Evolutionary conservation across 2,329 filamentous ascomycete genomes (phyloP), one percentile per base, ranked within the genome.

Genomic region (Neonectria coccinea): DNA sequence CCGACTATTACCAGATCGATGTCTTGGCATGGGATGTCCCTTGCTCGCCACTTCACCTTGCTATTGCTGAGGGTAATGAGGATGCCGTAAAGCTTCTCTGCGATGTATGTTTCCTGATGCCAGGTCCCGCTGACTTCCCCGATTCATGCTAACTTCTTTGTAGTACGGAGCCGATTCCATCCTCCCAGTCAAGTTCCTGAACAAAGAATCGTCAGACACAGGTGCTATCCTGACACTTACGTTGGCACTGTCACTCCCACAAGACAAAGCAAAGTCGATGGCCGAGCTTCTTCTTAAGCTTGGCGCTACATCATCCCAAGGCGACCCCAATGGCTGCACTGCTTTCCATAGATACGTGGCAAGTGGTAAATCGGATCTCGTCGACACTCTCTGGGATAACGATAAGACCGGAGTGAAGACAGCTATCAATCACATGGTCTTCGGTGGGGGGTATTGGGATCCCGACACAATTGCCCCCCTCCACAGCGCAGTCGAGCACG

Each of bases 1-100:
- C 92, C 1, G 92, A 97, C 77, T 86, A 94, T 56, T 95, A 92
- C 76, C 89, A 96, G 69, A 85, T 94, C 64, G 90, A 97, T 68
- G 86, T 91, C 1, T 75, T 92, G n/a, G 88, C 92, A 1, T 97
- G 93, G 93, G 93, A 97, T 71, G 86, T 84, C 5, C 88, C 89
- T 5, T 87, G 89, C 62, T 91, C 91, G 12, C 88, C 93, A 1
- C 83, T 97, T 5, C 93, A 97, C 76, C 84, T 94, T 29, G 93
- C 93, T 8, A 93, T 97, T 65, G 76, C 92, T 1, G 87, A 88
- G 64, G 92, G 92, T 0, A 89, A 95, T 68, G 81, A 86, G 27
- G 85, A 91, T 4, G 86, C 89, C 11, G 91, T 95, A 14, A 87
- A 89, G 62, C 77, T 88, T 25, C 85, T 97, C 7, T 91, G 92